Evolutionary conservation across 1,284 basidiomycete genomes (phyloP), one percentile per base, ranked within the genome.

Genomic region (Ceratobasidium sp.): DNA sequence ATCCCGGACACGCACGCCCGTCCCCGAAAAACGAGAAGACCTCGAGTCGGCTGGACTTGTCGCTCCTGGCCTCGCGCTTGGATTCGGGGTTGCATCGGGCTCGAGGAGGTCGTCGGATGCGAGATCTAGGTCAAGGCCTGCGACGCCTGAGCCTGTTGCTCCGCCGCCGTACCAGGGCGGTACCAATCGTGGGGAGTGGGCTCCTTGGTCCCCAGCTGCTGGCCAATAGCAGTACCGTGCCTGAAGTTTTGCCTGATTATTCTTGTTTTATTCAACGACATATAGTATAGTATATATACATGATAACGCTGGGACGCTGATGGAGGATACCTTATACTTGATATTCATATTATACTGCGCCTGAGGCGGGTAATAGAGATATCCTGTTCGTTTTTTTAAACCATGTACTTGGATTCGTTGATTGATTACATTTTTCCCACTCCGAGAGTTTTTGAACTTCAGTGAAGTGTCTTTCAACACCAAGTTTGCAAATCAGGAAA

Each of bases 191-290:
- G 22, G 37, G 11, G 68, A 39, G 27, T 71, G 54, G 68, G 68
- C 66, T 16, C 53, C 66, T 41, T 69, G 66, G 66, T 69, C 66
- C 9, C 66, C 66, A 9, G 31, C 66, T 27, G 66, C 24, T 9
- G 66, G 46, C 39, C 66, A 53, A 58, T 69, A 54, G 53, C 24
- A 27, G 14, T 24, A n/a, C 16, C 29, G 31, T 65, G 48, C n/a
- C 41, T 65, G 62, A n/a, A 39, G 46, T 19, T 53, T 65, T 24
- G 63, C 2, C 29, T 65, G 22, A 46, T 46, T 48, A 34, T 41
- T 64, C 19, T 51, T 34, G n/a, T 31, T 64, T 49, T 65, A 51
- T 37, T 65, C 48, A 34, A 65, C 54, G 31, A 58, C 54, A 58
- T 58, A 58, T 58, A 58, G 54, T 58, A 58, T 37, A 58, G 51